Evolutionary conservation across 129 eudicot species (phyloP).

Genomic region (Artemisia annua): DNA sequence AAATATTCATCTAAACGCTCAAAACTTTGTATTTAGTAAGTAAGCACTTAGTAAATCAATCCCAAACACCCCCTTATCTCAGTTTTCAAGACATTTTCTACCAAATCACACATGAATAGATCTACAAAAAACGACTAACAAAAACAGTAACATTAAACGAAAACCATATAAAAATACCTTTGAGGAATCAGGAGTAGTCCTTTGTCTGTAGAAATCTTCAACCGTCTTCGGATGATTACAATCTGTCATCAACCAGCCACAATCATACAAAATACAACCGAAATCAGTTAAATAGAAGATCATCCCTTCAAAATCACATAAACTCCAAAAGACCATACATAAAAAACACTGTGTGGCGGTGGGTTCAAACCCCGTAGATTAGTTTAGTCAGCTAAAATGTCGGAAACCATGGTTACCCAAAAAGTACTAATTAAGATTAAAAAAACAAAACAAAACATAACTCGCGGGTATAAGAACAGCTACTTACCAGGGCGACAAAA

Average conservation of each 20-base stretch:
- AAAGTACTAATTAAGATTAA: background rate
- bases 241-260: conserved; percentile 39
- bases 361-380: too few species aligned
- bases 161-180: conserved; percentile 57
- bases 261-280: background rate
- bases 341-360: too few species aligned
- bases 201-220: conserved; percentile 65
- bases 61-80: background rate
- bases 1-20: too few species aligned
- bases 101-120: conserved; percentile 15
- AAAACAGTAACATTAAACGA: background rate
- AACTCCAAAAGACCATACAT: too few species aligned
- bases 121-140: conserved; percentile 1
- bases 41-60: too few species aligned
- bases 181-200: conserved; percentile 36
- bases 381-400: too few species aligned
- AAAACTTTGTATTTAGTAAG: too few species aligned
- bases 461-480: background rate
- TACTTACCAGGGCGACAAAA: conserved; percentile 71
- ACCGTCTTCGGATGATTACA: conserved; percentile 89
- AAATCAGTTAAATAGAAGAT: too few species aligned
- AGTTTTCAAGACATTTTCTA: conserved; percentile 7
- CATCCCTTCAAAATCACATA: too few species aligned
- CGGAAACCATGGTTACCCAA: too few species aligned
- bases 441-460: background rate